Conservation (phyloP, 2,329 filamentous ascomycete genomes). For the Biscogniauxia marginata region DNA sequence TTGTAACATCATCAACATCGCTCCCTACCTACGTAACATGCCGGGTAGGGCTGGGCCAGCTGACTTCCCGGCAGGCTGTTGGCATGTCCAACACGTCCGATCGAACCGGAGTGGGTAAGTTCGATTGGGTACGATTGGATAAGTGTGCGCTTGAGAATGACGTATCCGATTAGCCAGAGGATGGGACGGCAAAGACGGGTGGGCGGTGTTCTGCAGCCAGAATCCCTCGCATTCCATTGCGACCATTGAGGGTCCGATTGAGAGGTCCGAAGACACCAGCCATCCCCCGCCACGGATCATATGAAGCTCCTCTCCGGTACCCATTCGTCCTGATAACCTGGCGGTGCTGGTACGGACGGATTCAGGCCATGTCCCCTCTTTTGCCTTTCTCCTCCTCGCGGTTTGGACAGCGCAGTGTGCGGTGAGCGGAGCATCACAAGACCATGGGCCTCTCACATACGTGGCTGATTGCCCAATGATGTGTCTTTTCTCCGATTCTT, state of each 20-base stretch:
- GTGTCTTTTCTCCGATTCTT: background rate
- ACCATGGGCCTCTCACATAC: constrained; percentile 5
- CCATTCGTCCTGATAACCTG: background rate
- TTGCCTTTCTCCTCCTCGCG: background rate
- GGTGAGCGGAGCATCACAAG: constrained; percentile 5
- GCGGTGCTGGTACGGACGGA: background rate
- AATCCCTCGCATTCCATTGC: background rate
- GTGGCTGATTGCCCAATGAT: constrained; percentile 7
- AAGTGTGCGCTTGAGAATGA: background rate
- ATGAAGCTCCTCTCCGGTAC: background rate
- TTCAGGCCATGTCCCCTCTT: background rate
- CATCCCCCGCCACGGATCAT: background rate
- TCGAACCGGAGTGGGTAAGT: background rate
- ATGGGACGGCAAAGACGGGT: background rate
- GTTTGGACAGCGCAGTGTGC: background rate
- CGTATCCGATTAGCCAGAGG: background rate
- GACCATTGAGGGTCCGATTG: constrained; percentile 5
- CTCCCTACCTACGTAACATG: background rate
- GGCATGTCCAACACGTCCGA: background rate
- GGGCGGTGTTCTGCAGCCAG: background rate
- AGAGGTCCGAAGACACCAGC: background rate
- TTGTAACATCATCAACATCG: background rate
- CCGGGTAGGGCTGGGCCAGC: background rate
- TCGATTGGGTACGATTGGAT: background rate
- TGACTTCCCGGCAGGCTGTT: background rate